Evolutionary conservation across 805 yeast genomes (phyloP), one percentile per base, ranked within the genome.

Genomic region (Kodamaea sagamina): DNA sequence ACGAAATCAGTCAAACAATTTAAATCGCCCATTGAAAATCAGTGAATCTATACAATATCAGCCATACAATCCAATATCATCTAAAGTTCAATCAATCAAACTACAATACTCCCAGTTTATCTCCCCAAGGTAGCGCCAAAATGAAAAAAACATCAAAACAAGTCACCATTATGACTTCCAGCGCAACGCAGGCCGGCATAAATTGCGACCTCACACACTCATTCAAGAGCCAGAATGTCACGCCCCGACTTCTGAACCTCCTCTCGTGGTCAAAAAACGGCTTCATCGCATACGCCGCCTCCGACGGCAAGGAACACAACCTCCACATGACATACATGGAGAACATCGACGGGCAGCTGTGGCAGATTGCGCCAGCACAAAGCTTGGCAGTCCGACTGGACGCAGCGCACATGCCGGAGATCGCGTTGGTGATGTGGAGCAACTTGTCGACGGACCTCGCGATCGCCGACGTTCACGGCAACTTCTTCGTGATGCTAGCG

Each of bases 181-280:
- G n/a, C n/a, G n/a, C n/a, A n/a, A n/a, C n/a, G n/a, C 34, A 29
- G 15, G 34, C 34, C 6, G 34, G 34, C 7, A 11, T 29, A 5
- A 29, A 29, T 29, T 29, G 34, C 18, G 34, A 29, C 15, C 34
- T 29, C 15, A 17, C 34, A 19, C 34, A 29, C 34, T 29, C 34
- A 19, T 29, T 35, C 38, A 35, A 35, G 28, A 16, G 28, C n/a
- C 38, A 21, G 27, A 21, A 24, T 21, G 38, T 35, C 5, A 22
- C 38, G 9, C 38, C 38, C 10, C 25, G 38, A 17, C 38, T 35
- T 13, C 18, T 39, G 28, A 32, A 39, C 26, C 36, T 49, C 32
- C 72, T 84, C 7, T 75, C 88, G 8, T 89, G 96, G 96, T 86
- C 95, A 8, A 78, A 81, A 50, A 85, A 82, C 51, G 97, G 97